A percentile compares a stretch with the other conserved stretches of the same genome.
Conservation (phyloP, 1,284 basidiomycete species). For the Acaromyces ingoldii region DNA sequence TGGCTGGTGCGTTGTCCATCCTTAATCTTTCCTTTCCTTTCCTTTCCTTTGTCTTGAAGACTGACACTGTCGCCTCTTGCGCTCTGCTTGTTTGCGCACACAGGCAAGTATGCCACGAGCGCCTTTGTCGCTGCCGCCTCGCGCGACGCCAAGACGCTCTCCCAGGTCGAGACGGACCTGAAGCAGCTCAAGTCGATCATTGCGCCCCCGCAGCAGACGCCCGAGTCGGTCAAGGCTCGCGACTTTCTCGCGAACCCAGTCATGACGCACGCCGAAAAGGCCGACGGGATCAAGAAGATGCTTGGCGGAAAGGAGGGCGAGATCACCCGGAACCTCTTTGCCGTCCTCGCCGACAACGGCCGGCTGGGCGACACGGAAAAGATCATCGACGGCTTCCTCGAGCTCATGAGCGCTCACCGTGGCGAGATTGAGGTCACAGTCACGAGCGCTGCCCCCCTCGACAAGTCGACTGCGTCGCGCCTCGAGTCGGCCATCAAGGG, state of each 20-base stretch:
- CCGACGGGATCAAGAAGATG: conserved; percentile 65
- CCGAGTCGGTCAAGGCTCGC: conserved; percentile 59
- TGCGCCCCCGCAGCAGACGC: conserved; percentile 9
- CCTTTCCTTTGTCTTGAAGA: too few relatives aligned
- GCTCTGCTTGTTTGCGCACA: too few relatives aligned
- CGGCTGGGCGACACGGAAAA: conserved; percentile 75
- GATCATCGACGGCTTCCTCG: conserved; percentile 86
- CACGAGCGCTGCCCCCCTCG: conserved; percentile 59
- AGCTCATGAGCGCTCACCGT: conserved; percentile 80
- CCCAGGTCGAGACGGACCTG: conserved; percentile 62
- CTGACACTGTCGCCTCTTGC: too few relatives aligned
- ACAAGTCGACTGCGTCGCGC: conserved; percentile 41
- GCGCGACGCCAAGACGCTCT: conserved; percentile 57
- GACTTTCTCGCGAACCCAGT: conserved; percentile 82
- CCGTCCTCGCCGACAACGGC: conserved; percentile 87
- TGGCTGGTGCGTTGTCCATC: conserved; percentile 45
- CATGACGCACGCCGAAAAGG: conserved; percentile 71
- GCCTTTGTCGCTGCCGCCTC: conserved; percentile 84
- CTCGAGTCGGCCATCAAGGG: conserved; percentile 47
- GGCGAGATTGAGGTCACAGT: conserved; percentile 91
- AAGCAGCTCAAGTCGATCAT: conserved; percentile 45
- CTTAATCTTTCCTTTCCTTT: too few relatives aligned
- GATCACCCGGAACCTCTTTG: conserved; percentile 68
- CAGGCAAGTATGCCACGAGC: conserved; percentile 90
- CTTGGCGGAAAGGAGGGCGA: conserved; percentile 53